Evolutionary conservation across 805 yeast genomes (phyloP), one percentile per base, ranked within the genome.

Genomic region (Ogataea nonfermentans): DNA sequence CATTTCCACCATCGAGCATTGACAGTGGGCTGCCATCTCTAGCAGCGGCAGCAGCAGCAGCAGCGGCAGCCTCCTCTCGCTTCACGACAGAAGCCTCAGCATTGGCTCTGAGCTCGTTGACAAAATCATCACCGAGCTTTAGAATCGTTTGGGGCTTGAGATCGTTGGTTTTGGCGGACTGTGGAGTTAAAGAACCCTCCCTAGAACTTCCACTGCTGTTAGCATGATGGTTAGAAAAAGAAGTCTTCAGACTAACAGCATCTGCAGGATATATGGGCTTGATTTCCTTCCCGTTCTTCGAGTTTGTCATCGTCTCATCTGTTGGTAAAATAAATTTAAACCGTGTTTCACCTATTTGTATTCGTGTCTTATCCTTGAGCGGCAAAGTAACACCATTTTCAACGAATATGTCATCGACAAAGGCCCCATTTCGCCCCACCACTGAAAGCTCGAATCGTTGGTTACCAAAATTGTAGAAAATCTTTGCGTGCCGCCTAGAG

Each of bases 381-480:
- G 96, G 96, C 7, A 93, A 89, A 0, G 99, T 93, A 25, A 86
- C 80, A 7, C 96, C 97, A 45, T 84, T 78, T 57, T 88, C 96
- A 6, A 93, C 83, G 61, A 91, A 93, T 24, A 70, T 71, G 49
- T 89, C 96, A 61, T 91, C 93, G 3, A 93, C 95, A 69, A 93
- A 93, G 2, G 97, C 97, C 26, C 99, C 99, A 61, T 93, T 93
- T 52, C 96, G 75, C 13, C 99, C 99, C 51, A 90, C 70, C 2
- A 93, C 89, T 7, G 95, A 81, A 31, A 93, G 67, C 62, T 93
- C 99, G 57, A 93, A 93, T 48, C 95, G 67, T 59, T 91, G 98
- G 3, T 95, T 89, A 3, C 96, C 98, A 63, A 93, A 93, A 59
- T 93, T 93, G 67, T 91, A 93, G 60, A 90, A 91, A 11, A 93